phyloP scores from a whole-genome alignment of 805 yeast genomes.

The Lipomyces kockii region DNA sequence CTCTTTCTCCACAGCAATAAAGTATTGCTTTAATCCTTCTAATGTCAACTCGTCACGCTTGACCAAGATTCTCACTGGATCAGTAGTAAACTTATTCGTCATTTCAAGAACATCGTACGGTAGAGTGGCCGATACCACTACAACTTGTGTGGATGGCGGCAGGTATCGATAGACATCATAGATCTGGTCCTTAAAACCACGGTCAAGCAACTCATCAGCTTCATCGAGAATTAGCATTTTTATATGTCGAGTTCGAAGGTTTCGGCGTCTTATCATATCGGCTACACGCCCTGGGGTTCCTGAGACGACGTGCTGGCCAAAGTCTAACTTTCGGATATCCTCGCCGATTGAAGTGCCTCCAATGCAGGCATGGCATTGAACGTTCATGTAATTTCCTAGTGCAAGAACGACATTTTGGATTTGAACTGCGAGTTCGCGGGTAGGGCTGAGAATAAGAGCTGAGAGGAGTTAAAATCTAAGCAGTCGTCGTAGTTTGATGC shows the following conservation, averaged over 20 bases:
- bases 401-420: conserved; percentile 91
- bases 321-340: conserved; percentile 80
- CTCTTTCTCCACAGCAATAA: conserved; percentile 88
- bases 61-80: conserved; percentile 92
- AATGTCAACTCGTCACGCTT: conserved; percentile 94
- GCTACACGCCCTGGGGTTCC: conserved; percentile 99
- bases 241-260: conserved; percentile 77
- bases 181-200: conserved; percentile 95
- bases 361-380: conserved; percentile 93
- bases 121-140: conserved; percentile 92
- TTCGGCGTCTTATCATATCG: conserved; percentile 92
- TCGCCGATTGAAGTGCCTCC: conserved; percentile 94
- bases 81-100: conserved; percentile 90
- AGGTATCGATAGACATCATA: conserved; percentile 88
- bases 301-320: conserved; percentile 90
- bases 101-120: conserved; percentile 90
- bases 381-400: conserved; percentile 87
- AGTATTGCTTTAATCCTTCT: conserved; percentile 94
- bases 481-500: background rate
- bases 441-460: conserved; percentile 94
- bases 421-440: conserved; percentile 96
- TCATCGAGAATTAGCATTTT: conserved; percentile 96
- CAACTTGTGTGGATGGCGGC: conserved; percentile 91
- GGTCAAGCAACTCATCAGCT: conserved; percentile 94
- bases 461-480: conserved; percentile 54